phyloP scores from a whole-genome alignment of 179 eudicot species.

The Spergularia azorica region DNA sequence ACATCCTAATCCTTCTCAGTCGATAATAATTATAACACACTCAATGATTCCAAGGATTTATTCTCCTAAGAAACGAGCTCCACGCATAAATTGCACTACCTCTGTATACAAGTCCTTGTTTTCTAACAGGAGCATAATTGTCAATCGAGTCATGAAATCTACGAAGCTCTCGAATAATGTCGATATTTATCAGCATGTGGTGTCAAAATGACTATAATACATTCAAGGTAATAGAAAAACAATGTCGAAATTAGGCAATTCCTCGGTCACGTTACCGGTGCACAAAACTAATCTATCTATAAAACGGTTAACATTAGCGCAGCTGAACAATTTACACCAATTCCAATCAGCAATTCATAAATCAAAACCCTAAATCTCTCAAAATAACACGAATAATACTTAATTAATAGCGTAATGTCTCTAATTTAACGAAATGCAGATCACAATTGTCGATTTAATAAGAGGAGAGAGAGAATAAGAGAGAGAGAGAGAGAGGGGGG shows the following conservation, averaged over 20 bases:
- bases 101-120: too few relatives aligned
- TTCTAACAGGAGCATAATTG: background rate
- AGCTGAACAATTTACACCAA: background rate
- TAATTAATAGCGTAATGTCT: too few relatives aligned
- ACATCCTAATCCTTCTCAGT: background rate
- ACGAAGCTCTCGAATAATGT: too few relatives aligned
- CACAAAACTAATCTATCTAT: too few relatives aligned
- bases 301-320: background rate
- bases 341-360: background rate
- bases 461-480: background rate
- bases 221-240: too few relatives aligned
- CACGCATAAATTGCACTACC: background rate
- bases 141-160: too few relatives aligned
- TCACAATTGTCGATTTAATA: background rate
- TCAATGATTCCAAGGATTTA: background rate
- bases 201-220: background rate
- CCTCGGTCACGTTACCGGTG: background rate
- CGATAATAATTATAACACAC: background rate
- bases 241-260: background rate
- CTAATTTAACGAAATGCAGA: background rate
- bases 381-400: background rate
- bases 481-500: background rate
- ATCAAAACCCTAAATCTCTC: background rate
- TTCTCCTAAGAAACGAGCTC: background rate
- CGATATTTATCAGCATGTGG: background rate